A percentile compares a stretch with the other conserved stretches of the same genome.
Evolutionary conservation across 768 basidiomycete species (phyloP).

Genomic region (Tulasnella calospora): DNA sequence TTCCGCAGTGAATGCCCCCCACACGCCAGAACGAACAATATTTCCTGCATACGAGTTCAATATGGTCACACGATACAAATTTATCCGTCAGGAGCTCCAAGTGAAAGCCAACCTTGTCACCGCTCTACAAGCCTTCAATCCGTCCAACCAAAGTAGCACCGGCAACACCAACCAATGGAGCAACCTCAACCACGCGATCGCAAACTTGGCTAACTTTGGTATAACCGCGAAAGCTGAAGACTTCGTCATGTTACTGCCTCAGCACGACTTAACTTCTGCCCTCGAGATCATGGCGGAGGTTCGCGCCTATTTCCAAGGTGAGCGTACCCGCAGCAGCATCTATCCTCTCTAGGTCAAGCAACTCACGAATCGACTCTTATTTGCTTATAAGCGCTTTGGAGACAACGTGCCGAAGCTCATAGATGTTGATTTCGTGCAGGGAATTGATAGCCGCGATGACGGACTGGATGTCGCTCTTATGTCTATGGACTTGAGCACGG

Average conservation of each 20-base stretch:
- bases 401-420: conserved; percentile 56
- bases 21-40: conserved; percentile 19
- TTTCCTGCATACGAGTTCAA: not conserved
- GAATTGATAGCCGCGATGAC: conserved; percentile 44
- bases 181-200: not conserved
- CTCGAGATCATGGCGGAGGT: conserved; percentile 24
- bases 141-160: not conserved
- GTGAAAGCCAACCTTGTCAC: too few relatives aligned
- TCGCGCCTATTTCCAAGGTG: conserved; percentile 22
- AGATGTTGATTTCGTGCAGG: conserved; percentile 53
- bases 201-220: not conserved
- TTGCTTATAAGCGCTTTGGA: conserved; percentile 55
- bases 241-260: conserved; percentile 13
- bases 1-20: not conserved
- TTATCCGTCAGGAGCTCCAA: not conserved
- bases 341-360: not conserved
- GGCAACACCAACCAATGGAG: not conserved
- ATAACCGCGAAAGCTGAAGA: conserved; percentile 1
- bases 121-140: not conserved
- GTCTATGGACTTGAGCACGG: conserved; percentile 44
- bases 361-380: conserved; percentile 34
- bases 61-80: not conserved
- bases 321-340: not conserved
- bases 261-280: not conserved
- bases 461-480: conserved; percentile 48